phyloP scores from a whole-genome alignment of 2,329 filamentous ascomycete species.

The Ceratocystis eucalypticola region DNA sequence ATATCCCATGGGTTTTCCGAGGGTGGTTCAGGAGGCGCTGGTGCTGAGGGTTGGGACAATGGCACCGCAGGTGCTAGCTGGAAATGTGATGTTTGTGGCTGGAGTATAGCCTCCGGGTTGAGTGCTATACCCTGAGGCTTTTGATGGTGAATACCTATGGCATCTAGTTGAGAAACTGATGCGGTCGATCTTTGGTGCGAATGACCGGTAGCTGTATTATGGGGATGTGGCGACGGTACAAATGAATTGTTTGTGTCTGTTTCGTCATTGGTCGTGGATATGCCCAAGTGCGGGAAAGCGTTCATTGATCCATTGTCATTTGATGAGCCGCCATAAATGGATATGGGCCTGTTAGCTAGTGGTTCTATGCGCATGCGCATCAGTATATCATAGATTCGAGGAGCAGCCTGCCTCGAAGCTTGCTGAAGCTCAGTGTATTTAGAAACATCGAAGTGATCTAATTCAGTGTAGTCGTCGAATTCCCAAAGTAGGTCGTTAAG shows the following conservation, averaged over 20 bases:
- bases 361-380: constrained; percentile 38
- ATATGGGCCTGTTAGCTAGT: neutral
- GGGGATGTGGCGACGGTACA: neutral
- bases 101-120: neutral
- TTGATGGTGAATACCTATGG: constrained; percentile 6
- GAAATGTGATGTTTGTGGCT: neutral
- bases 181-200: neutral
- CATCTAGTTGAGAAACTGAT: neutral
- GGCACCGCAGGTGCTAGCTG: neutral
- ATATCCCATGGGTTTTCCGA: constrained; percentile 34
- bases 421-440: constrained; percentile 38
- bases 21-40: constrained; percentile 25
- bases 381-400: constrained; percentile 37
- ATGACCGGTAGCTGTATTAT: neutral
- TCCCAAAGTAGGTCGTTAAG: constrained; percentile 41
- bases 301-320: neutral
- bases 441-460: constrained; percentile 36
- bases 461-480: constrained; percentile 42
- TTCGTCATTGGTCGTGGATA: neutral
- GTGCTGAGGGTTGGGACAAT: constrained; percentile 9
- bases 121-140: neutral
- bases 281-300: neutral
- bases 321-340: constrained; percentile 12
- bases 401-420: constrained; percentile 35
- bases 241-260: neutral